Conservation (phyloP, 768 basidiomycete genomes). For the Royoungia palumana region DNA sequence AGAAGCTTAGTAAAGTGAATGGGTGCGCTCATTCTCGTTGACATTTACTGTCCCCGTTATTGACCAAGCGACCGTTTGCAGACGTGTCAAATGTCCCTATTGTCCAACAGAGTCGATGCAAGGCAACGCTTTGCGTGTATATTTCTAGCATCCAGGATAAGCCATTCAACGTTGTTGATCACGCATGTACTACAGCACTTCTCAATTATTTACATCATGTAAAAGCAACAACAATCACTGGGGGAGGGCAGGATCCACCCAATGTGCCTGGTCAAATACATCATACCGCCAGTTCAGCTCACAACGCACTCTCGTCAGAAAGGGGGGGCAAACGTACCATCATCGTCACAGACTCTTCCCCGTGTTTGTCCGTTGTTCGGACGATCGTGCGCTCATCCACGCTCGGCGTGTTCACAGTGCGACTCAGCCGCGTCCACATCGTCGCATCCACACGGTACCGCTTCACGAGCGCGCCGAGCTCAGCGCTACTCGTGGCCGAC, state of each 20-base stretch:
- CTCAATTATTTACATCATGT: not conserved
- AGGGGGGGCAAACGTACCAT: conserved; percentile 39
- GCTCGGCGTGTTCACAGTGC: conserved; percentile 64
- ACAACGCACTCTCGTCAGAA: not conserved
- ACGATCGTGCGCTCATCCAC: conserved; percentile 45
- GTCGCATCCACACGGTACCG: conserved; percentile 53
- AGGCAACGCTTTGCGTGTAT: conserved; percentile 54
- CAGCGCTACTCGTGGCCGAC: conserved; percentile 35
- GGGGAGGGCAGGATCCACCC: conserved; percentile 22
- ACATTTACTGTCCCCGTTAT: not conserved
- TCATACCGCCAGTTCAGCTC: no score
- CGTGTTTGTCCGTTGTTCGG: conserved; percentile 47
- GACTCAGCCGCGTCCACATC: conserved; percentile 50
- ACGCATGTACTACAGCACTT: conserved; percentile 7
- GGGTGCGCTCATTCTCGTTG: conserved; percentile 51
- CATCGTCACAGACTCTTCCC: conserved; percentile 51
- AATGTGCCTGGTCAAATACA: conserved; percentile 18
- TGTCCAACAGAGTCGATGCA: conserved; percentile 79
- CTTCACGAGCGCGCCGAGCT: conserved; percentile 49
- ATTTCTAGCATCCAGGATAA: conserved; percentile 50
- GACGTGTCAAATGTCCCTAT: conserved; percentile 95
- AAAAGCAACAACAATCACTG: not conserved
- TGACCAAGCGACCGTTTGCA: conserved; percentile 27
- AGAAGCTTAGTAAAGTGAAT: conserved; percentile 83
- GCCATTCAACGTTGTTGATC: conserved; percentile 1